Conservation (phyloP, 75 land plant species). For the Pinus taeda region DNA sequence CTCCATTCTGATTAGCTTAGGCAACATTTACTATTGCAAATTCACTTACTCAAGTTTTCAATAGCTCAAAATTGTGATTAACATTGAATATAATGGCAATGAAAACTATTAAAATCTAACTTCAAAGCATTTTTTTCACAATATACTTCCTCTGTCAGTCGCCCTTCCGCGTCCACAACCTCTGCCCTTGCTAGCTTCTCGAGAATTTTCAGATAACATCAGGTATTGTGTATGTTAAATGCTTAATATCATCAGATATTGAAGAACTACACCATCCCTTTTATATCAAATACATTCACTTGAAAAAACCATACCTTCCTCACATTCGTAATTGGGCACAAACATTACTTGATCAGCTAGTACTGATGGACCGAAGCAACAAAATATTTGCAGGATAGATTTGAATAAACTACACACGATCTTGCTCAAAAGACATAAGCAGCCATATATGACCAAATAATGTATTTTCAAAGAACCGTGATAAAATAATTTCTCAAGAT, state of each 20-base stretch:
- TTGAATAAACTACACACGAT: background rate
- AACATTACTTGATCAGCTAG: conserved; percentile 36
- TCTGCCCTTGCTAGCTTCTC: conserved; percentile 13
- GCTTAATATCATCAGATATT: background rate
- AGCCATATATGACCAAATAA: background rate
- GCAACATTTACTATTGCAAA: conserved; percentile 16
- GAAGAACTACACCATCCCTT: background rate
- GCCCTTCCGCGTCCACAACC: conserved; percentile 39
- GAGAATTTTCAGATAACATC: conserved; percentile 15
- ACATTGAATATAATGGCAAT: background rate
- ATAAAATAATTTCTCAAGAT: background rate
- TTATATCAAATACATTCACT: background rate
- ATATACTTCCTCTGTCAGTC: conserved; percentile 26
- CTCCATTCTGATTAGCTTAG: conserved; percentile 30
- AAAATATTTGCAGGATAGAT: background rate
- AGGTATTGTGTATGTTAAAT: background rate
- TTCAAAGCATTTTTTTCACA: background rate
- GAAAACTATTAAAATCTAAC: background rate
- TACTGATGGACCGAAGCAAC: conserved; percentile 23
- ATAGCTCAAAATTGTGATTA: background rate
- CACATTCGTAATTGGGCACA: conserved; percentile 25
- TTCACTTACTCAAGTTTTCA: background rate
- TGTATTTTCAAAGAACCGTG: background rate
- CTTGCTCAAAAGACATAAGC: background rate
- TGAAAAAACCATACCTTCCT: conserved; percentile 20